Evolutionary conservation across 768 basidiomycete genomes (phyloP), one percentile per base, ranked within the genome.

Genomic region (Serendipita indica): DNA sequence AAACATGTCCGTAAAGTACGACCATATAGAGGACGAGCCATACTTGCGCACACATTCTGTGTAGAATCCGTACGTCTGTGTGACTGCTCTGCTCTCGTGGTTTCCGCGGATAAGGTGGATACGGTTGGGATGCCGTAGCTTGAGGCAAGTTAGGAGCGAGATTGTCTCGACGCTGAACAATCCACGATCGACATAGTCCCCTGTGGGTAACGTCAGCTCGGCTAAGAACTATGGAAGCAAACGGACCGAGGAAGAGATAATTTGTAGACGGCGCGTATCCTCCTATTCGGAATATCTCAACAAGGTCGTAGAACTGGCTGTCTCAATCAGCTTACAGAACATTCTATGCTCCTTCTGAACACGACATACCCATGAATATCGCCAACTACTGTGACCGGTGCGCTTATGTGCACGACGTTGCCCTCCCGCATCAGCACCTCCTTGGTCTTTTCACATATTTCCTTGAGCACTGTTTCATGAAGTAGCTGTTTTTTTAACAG

Each of bases 1-100:
- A 71, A 99, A 99, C 94, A 99, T 96, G 73, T 99, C 96, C 61
- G 96, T 99, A 67, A 99, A 98, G 71, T 98, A 97, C 27, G 90
- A 92, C 96, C 96, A 99, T 33, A 97, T 94, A 65, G 87, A 85
- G 32, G 92, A 83, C 1, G 89, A 85, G 58, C 92, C 93, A 65
- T 99, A 99, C 72, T 99, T 99, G 39, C 93, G 80, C 20, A 94
- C 83, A 67, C 96, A 98, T 76, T 99, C 96, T 34, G 90, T 88
- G 72, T 99, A 99, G 75, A 99, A 99, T 12, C 96, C 96, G 67
- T 98, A 99, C 22, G 91, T 93, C 77, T 97, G 96, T 0, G 96
- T 99, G 59, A 99, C 96, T 2, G 96, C 96, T 69, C 96, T 76
- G 14, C 89, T 90, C 72, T 99, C 96, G 68, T 99, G 96, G 68